A percentile compares a stretch with the other conserved stretches of the same genome.
These are phyloP conservation scores for Moesziomyces sp. DNA, from an alignment of 1,284 basidiomycete genomes.

Conservation along the genomic window DNA sequence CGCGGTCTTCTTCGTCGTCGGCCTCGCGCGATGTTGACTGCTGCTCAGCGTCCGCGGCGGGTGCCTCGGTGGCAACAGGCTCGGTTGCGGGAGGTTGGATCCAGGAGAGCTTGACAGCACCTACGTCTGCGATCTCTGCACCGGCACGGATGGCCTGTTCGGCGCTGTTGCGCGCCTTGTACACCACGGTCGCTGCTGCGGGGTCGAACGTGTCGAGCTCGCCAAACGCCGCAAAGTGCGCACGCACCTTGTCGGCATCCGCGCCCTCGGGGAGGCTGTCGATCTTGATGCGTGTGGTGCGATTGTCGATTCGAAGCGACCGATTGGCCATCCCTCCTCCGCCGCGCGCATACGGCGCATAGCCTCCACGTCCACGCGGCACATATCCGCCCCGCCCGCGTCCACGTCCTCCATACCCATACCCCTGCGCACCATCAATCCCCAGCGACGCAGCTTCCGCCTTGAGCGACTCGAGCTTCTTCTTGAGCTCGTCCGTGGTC, in stretches of 20 bases:
- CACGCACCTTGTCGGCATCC: slow-evolving; percentile 74
- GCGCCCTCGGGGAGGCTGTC: slow-evolving; percentile 73
- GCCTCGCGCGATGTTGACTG: slow-evolving; percentile 9
- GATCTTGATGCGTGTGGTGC: slow-evolving; percentile 82
- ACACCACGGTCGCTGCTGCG: slow-evolving; percentile 32
- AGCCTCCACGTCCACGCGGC: slow-evolving; percentile 75
- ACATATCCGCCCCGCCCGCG: slow-evolving; percentile 67
- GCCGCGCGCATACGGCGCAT: slow-evolving; percentile 77
- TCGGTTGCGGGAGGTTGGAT: slow-evolving; percentile 36
- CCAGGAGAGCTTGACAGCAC: slow-evolving; percentile 59
- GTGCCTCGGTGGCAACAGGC: neutral
- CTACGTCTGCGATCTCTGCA: slow-evolving; percentile 53
- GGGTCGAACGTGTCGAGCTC: slow-evolving; percentile 49
- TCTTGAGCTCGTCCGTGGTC: slow-evolving; percentile 79
- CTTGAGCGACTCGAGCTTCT: slow-evolving; percentile 82
- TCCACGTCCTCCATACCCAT: slow-evolving; percentile 64
- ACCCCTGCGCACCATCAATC: slow-evolving; percentile 71
- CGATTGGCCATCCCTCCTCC: slow-evolving; percentile 71
- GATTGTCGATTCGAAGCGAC: slow-evolving; percentile 87
- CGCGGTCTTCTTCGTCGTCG: slow-evolving; percentile 49
- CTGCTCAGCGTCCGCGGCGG: neutral
- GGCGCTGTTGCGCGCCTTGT: slow-evolving; percentile 53
- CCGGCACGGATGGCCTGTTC: slow-evolving; percentile 60
- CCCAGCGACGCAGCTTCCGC: slow-evolving; percentile 87
- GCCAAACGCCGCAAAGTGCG: slow-evolving; percentile 74